A percentile compares a stretch with the other conserved stretches of the same genome.
These are phyloP conservation scores for Fusarium sp. DNA, from an alignment of 2,329 filamentous ascomycete genomes.

Conservation along the genomic window DNA sequence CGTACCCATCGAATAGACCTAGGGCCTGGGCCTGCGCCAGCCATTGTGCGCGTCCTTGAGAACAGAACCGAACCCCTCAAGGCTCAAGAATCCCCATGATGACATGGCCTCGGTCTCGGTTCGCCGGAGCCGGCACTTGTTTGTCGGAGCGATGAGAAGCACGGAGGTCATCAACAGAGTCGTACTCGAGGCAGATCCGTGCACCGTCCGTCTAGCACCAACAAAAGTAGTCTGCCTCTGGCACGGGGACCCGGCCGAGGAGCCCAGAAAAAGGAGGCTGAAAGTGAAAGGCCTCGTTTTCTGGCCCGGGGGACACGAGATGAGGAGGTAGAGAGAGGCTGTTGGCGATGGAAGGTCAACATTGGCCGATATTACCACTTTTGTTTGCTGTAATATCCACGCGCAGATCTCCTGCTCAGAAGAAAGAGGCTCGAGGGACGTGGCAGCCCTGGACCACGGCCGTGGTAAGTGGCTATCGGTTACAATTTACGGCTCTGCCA, in stretches of 20 bases:
- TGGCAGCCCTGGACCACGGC: not conserved
- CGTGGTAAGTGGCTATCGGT: constrained; percentile 7
- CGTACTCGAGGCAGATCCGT: constrained; percentile 31
- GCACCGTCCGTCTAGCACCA: constrained; percentile 38
- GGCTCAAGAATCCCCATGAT: constrained; percentile 28
- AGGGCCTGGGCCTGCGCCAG: constrained; percentile 31
- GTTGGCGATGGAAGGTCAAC: not conserved
- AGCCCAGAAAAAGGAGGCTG: constrained; percentile 35
- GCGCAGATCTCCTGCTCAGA: not conserved
- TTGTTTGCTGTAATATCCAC: constrained; percentile 7
- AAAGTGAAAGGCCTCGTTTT: constrained; percentile 37
- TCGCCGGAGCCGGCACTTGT: constrained; percentile 41
- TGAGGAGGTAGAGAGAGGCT: constrained; percentile 1
- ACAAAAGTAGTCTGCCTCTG: constrained; percentile 29
- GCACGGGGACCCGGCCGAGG: constrained; percentile 35
- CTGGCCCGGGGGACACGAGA: constrained; percentile 7
- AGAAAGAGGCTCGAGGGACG: not conserved
- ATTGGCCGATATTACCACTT: constrained; percentile 7
- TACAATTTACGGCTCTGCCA: constrained; percentile 4
- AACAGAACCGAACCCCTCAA: constrained; percentile 2
- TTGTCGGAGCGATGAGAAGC: not conserved
- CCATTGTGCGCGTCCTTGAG: constrained; percentile 20
- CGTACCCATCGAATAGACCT: constrained; percentile 22
- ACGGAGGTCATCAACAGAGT: constrained; percentile 30
- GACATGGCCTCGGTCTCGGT: constrained; percentile 33